Base-by-base conservation (phyloP, 148 eudicot species). In the Dianthus caryophyllus region DNA sequence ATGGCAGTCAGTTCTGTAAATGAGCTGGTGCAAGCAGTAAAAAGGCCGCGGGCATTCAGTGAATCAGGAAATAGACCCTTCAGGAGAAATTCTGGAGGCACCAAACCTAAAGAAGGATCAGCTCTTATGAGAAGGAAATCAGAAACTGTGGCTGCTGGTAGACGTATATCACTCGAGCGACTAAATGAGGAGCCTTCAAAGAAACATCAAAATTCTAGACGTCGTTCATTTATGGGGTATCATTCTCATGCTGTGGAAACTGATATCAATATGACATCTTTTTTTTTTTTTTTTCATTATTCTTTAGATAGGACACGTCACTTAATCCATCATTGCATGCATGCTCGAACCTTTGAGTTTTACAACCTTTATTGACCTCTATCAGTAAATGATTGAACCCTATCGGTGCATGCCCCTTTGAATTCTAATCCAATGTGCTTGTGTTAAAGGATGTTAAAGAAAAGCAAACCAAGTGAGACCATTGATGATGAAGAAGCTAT, bases 11-110 rank as follows among this genome's bases (percentile, higher is more conserved):
- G 70, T 74, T 82, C 93, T 53, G 96, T 90, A 13, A 86, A 83
- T 50, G 99, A 95, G 96, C 81, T 95, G 46, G 78, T 95, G 68
- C 87, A 88, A 54, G 96, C 96, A 22, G 87, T 95, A 64, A 87
- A 87, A 79, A 82, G 85, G 72, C 99, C 99, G 3, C 78, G 96
- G 29, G 83, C 97, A 50, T 75, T 78, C 12, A 95, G 97, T 63
- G 97, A 88, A 73, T 95, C 99, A 2, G 79, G 77, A 24, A 85
- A 80, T 71, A 83, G 80, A 27, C 93, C 89, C 56, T 75, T 77
- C 63, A 70, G 83, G 59, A 84, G 86, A 71, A 82, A 59, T 65
- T 86, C 97, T 38, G 91, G 74, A 22, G 83, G 80, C 17, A 68
- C 68, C 22, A 59, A 24, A 25, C 79, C 76, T 4, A 69, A 78